phyloP scores from a whole-genome alignment of 23 red algal genomes.

The Pyropia yezoensis region DNA sequence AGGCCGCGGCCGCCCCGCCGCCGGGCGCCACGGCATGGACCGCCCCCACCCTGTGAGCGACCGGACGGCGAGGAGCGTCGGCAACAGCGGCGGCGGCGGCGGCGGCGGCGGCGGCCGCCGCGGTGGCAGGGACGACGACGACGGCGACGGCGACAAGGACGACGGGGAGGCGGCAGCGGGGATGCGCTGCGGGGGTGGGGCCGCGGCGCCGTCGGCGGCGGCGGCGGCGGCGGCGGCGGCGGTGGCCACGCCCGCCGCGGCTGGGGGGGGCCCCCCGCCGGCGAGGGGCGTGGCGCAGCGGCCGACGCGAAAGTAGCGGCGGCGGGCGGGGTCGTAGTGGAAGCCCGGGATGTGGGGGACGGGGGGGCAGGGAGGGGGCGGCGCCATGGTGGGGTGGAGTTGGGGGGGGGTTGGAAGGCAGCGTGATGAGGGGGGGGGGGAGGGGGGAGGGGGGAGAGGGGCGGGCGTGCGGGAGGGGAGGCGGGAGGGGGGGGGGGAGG shows the following conservation, averaged over 20 bases:
- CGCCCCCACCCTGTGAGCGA: too few species aligned
- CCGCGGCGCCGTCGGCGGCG: too few species aligned
- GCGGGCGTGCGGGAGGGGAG: neutral
- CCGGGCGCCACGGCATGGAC: too few species aligned
- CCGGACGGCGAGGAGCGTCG: too few species aligned
- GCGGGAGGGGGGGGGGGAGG: neutral
- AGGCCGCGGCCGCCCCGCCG: too few species aligned
- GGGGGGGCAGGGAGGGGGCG: neutral
- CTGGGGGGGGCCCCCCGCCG: neutral
- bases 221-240: conserved; percentile 1
- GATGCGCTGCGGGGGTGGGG: too few species aligned
- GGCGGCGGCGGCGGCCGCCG: too few species aligned
- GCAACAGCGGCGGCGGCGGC: too few species aligned
- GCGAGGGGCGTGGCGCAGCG: neutral
- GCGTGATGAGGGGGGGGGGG: neutral
- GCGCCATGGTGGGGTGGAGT: neutral
- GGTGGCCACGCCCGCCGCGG: neutral
- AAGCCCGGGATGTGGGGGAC: neutral
- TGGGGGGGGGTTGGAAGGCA: neutral
- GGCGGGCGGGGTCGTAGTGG: conserved; percentile 9
- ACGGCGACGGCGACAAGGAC: neutral
- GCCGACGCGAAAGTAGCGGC: neutral
- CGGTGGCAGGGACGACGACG: neutral
- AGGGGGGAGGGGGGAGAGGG: neutral
- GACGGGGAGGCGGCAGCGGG: too few species aligned